Percentiles rank a stretch among this genome's conserved stretches.
These are phyloP conservation scores for Aspergillus novofumigatus DNA, from an alignment of 2,329 filamentous ascomycete genomes.

Conservation along the genomic window DNA sequence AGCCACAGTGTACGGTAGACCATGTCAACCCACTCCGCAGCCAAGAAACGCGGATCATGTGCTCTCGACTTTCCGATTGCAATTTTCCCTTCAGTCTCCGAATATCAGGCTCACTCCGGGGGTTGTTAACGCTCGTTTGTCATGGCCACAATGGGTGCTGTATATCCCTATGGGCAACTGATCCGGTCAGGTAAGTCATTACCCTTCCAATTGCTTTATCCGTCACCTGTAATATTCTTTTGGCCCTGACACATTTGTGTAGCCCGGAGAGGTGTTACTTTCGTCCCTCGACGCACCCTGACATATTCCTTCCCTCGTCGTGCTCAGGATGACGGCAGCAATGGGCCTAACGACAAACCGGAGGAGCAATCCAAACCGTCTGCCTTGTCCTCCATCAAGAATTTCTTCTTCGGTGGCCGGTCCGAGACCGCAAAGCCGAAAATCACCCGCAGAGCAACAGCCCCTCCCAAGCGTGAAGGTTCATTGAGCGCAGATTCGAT, in stretches of 20 bases:
- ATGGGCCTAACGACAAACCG: constrained; percentile 14
- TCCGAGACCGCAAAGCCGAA: constrained; percentile 24
- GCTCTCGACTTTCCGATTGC: constrained; percentile 11
- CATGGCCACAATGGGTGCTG: constrained; percentile 38
- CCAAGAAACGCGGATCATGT: constrained; percentile 7
- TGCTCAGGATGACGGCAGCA: constrained; percentile 24
- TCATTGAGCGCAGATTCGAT: constrained; percentile 37
- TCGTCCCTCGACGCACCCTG: constrained; percentile 35
- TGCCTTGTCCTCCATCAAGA: constrained; percentile 32
- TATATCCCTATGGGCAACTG: constrained; percentile 36
- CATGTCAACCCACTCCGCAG: constrained; percentile 19
- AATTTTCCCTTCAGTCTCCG: constrained; percentile 28
- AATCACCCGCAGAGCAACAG: constrained; percentile 22
- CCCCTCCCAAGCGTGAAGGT: constrained; percentile 33
- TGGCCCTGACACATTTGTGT: constrained; percentile 5
- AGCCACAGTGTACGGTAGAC: constrained; percentile 13
- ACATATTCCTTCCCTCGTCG: constrained; percentile 28
- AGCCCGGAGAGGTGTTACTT: constrained; percentile 31
- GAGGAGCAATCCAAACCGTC: constrained; percentile 17
- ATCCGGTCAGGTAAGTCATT: constrained; percentile 33
- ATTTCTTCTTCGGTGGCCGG: constrained; percentile 29
- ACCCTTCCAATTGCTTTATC: not conserved
- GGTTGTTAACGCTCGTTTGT: constrained; percentile 5
- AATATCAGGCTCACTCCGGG: not conserved
- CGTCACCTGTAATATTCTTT: not conserved